These are phyloP conservation scores for Striga asiatica DNA, from an alignment of 257 asterid genomes.

Conservation along the genomic window DNA sequence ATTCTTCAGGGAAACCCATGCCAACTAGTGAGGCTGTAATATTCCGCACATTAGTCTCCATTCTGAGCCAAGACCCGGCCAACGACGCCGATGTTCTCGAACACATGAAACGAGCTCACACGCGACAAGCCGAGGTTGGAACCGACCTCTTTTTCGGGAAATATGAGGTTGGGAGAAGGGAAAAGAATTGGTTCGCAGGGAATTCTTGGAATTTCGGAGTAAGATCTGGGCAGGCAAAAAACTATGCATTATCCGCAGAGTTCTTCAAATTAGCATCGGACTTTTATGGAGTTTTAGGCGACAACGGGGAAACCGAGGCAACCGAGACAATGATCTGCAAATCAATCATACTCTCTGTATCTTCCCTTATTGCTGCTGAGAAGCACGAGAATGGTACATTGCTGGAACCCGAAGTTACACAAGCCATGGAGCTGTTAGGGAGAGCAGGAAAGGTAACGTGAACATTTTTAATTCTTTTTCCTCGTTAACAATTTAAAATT, in stretches of 20 bases:
- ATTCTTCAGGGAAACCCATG: conserved; percentile 58
- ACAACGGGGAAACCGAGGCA: conserved; percentile 47
- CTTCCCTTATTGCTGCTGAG: conserved; percentile 70
- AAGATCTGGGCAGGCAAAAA: conserved; percentile 55
- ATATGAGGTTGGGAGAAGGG: conserved; percentile 76
- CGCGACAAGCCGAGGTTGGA: conserved; percentile 56
- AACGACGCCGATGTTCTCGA: conserved; percentile 51
- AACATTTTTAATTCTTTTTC: neutral
- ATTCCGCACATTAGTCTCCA: conserved; percentile 65
- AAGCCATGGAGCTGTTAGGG: conserved; percentile 58
- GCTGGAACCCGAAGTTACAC: conserved; percentile 58
- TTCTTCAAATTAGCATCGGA: conserved; percentile 79
- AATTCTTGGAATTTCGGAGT: conserved; percentile 81
- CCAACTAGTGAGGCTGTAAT: conserved; percentile 67
- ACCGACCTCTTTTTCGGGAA: conserved; percentile 62
- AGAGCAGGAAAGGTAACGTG: conserved; percentile 76
- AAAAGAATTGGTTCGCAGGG: conserved; percentile 80
- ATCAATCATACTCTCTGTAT: conserved; percentile 59
- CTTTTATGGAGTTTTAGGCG: conserved; percentile 37
- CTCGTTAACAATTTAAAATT: neutral
- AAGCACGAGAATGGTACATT: conserved; percentile 35
- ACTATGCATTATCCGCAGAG: conserved; percentile 49
- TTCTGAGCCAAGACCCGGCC: conserved; percentile 50
- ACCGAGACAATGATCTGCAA: conserved; percentile 51
- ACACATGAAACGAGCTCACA: conserved; percentile 58